A percentile compares a stretch with the other conserved stretches of the same genome.
These are phyloP conservation scores for Xylaria cubensis DNA, from an alignment of 495 filamentous ascomycete genomes.

Conservation along the genomic window DNA sequence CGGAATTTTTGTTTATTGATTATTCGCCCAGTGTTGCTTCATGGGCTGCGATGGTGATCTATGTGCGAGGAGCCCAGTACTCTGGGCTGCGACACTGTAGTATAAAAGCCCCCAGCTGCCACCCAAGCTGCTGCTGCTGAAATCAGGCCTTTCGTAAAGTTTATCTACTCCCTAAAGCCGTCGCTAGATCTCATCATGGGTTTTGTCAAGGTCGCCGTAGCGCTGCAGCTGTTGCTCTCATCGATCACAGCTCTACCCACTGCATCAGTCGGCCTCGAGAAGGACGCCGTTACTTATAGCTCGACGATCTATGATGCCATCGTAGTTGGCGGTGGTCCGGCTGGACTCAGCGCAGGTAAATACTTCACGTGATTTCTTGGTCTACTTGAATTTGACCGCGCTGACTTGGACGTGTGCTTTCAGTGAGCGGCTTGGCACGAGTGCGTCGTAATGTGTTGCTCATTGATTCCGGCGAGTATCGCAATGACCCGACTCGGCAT, in stretches of 20 bases:
- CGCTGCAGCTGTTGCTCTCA: slow-evolving; percentile 16
- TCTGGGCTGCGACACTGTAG: not conserved
- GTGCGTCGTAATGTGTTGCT: slow-evolving; percentile 59
- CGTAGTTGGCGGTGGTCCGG: slow-evolving; percentile 42
- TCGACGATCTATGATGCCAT: slow-evolving; percentile 34
- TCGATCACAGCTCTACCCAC: slow-evolving; percentile 20
- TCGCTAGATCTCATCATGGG: slow-evolving; percentile 22
- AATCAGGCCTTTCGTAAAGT: not conserved
- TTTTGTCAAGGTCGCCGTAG: slow-evolving; percentile 17
- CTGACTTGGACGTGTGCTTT: not conserved
- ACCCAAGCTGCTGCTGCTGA: not conserved
- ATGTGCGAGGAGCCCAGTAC: not conserved
- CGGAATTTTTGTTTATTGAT: not conserved
- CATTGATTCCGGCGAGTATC: slow-evolving; percentile 63
- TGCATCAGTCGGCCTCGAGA: slow-evolving; percentile 8
- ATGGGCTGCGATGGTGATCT: not conserved
- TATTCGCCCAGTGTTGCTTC: not conserved
- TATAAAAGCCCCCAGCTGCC: not conserved
- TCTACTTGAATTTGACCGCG: not conserved
- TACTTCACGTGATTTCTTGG: not conserved
- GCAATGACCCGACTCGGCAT: slow-evolving; percentile 59
- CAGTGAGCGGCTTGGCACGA: slow-evolving; percentile 61
- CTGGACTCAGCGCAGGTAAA: slow-evolving; percentile 46
- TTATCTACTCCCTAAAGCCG: not conserved
- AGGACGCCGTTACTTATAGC: not conserved